Evolutionary conservation across 306 rosid species (phyloP).

Genomic region (Oemleria cerasiformis): DNA sequence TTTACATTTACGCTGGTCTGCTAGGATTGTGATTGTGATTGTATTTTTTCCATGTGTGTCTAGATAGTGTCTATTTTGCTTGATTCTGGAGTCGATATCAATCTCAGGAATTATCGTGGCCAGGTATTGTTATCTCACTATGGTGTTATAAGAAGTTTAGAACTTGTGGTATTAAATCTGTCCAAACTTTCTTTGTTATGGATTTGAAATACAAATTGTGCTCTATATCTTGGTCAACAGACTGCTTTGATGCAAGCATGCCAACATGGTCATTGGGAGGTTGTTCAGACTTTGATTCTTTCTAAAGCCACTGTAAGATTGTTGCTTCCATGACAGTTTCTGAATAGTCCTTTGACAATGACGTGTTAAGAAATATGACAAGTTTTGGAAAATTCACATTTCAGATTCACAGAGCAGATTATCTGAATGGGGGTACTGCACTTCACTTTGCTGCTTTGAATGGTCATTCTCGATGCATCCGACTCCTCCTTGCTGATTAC

Average conservation of each 20-base stretch:
- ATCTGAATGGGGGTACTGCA: conserved; percentile 92
- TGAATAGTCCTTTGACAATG: neutral
- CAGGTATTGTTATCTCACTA: conserved; percentile 56
- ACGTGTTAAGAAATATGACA: conserved; percentile 14
- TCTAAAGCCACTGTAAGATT: conserved; percentile 68
- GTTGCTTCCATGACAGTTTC: conserved; percentile 12
- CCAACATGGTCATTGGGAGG: conserved; percentile 98
- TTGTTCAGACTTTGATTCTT: conserved; percentile 71
- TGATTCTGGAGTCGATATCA: conserved; percentile 93
- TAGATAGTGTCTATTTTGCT: conserved; percentile 84
- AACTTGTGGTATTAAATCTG: neutral
- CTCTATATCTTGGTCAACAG: conserved; percentile 43
- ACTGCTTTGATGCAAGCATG: conserved; percentile 99
- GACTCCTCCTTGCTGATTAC: conserved; percentile 75
- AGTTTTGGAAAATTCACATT: conserved; percentile 30
- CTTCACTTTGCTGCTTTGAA: conserved; percentile 92
- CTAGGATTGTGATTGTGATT: conserved; percentile 6
- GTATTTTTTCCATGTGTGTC: conserved; percentile 32
- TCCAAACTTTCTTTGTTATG: neutral
- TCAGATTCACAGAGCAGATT: conserved; percentile 87
- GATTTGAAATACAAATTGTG: conserved; percentile 17
- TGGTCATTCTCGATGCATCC: conserved; percentile 86
- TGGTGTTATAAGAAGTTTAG: conserved; percentile 8
- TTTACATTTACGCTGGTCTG: conserved; percentile 5
- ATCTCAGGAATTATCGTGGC: conserved; percentile 93